Base-by-base conservation (phyloP, 352 stramenopile species). In the Phytophthora fragariae region DNA sequence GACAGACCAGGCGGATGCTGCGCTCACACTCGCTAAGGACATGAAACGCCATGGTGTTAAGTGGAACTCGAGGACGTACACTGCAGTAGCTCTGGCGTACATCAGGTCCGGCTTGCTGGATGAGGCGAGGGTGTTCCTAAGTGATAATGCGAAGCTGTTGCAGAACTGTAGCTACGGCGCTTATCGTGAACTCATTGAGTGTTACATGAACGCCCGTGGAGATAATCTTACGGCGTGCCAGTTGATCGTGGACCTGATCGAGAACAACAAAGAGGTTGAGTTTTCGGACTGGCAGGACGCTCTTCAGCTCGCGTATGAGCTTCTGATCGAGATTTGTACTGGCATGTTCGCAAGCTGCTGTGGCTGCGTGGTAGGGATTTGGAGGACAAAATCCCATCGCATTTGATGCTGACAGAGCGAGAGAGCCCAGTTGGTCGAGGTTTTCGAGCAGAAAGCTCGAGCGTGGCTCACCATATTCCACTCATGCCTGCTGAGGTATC, bases 271-370 rank as follows among this genome's bases (percentile, higher is more conserved):
- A 35, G 70, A 75, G 0, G 44, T 91, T 52, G 78, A 70, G 44
- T 80, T 76, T 15, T 63, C 76, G 8, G 82, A 90, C 63, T 92
- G 85, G 85, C 65, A 76, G 39, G 80, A 80, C 14, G 83, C 85
- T 24, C 77, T 92, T 5, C 68, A 65, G 15, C 69, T 75, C 44
- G 57, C 85, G 44, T 58, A 89, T 46, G 57, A 80, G 50, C 71
- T 90, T 33, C 67, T 15, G 82, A 92, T 57, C 74, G 71, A 55
- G 62, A 74, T 58, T 17, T 83, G 8, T 92, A 93, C 65, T 93
- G 86, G 86, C 82, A 81, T 59, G 85, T 93, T 69, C 86, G 86
- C 70, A 90, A 91, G 68, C 86, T 76, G 68, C 83, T 92, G 72
- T 85, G 88, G 73, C 62, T 88, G 33, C 81, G 81, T 60, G 41